Base-by-base conservation (phyloP, 495 filamentous ascomycete species). In the Lasiosphaeriaceae sp. region DNA sequence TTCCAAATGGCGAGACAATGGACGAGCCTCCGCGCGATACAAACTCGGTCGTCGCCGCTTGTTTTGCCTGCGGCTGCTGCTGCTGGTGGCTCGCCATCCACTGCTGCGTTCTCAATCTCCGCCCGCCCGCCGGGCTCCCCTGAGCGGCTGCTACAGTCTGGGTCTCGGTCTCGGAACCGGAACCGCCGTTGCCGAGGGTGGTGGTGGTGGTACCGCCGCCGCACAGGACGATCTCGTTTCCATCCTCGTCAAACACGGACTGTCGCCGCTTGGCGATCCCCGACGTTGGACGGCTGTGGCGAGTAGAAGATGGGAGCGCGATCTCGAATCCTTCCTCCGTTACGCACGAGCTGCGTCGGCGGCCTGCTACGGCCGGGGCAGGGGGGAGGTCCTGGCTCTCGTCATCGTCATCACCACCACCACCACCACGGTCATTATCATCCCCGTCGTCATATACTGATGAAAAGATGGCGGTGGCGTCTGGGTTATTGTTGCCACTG, bases 1-100 rank as follows among this genome's bases (percentile, higher is more conserved):
- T 80, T 0, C 93, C 93, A 29, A 88, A 74, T 0, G 93, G 93
- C 7, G 80, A 86, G 46, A 96, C 75, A 58, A 97, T 92, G 59
- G 85, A 87, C 0, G 88, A 93, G 0, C 93, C 93, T 23, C 92
- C 93, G 8, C 86, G 79, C 48, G 78, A 88, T 47, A 83, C 62
- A 54, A 80, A 88, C 3, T 31, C 24, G 11, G 55, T 14, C 11
- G 34, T 37, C 20, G 48, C 20, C 31, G 17, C 29, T 19, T 16
- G 22, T 41, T 5, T 39, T 44, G 29, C n/a, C 20, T 23, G n/a
- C n/a, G n/a, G n/a, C 16, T 39, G 31, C 29, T 51, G 47, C 48
- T 34, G 14, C 43, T 50, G 43, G 51, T 26, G 50, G 9, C 9
- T 31, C 4, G 26, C 9, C 26, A 31, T 31, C 26, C 26, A 31